A percentile compares a stretch with the other conserved stretches of the same genome.
Evolutionary conservation across 2,329 filamentous ascomycete species (phyloP).

Genomic region (Fusarium begoniae): DNA sequence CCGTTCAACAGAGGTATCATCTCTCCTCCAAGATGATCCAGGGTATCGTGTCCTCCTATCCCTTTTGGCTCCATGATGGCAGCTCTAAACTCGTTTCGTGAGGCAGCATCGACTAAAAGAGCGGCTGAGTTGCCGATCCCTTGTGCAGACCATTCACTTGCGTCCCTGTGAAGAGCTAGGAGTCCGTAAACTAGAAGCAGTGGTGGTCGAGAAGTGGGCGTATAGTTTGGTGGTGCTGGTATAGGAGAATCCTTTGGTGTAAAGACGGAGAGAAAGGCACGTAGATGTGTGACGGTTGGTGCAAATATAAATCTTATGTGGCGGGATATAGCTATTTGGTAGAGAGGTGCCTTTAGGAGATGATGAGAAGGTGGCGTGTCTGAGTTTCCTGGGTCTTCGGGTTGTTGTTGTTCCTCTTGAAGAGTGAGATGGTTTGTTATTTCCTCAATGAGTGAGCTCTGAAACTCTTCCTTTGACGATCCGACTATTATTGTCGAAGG

Average conservation of each 20-base stretch:
- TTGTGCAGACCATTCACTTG: slow-evolving; percentile 79
- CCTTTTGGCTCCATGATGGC: slow-evolving; percentile 58
- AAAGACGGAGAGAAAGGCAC: slow-evolving; percentile 75
- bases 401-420: background rate
- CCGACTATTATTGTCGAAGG: slow-evolving; percentile 78
- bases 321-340: slow-evolving; percentile 73
- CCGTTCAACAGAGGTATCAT: slow-evolving; percentile 70
- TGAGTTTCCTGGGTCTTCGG: background rate
- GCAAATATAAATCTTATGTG: slow-evolving; percentile 77
- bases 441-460: slow-evolving; percentile 65
- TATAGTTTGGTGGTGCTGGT: slow-evolving; percentile 48
- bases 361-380: slow-evolving; percentile 13
- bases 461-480: slow-evolving; percentile 70
- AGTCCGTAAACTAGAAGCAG: slow-evolving; percentile 72
- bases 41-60: slow-evolving; percentile 39
- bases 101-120: slow-evolving; percentile 68
- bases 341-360: slow-evolving; percentile 71
- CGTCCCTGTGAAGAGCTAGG: slow-evolving; percentile 71
- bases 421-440: slow-evolving; percentile 45
- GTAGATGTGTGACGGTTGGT: slow-evolving; percentile 78
- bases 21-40: slow-evolving; percentile 57
- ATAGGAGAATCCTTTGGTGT: slow-evolving; percentile 50
- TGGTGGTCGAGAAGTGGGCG: slow-evolving; percentile 41
- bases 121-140: slow-evolving; percentile 72
- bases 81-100: slow-evolving; percentile 53